Base-by-base conservation (phyloP, 2,329 filamentous ascomycete species). In the Dactylellina parvicollis region DNA sequence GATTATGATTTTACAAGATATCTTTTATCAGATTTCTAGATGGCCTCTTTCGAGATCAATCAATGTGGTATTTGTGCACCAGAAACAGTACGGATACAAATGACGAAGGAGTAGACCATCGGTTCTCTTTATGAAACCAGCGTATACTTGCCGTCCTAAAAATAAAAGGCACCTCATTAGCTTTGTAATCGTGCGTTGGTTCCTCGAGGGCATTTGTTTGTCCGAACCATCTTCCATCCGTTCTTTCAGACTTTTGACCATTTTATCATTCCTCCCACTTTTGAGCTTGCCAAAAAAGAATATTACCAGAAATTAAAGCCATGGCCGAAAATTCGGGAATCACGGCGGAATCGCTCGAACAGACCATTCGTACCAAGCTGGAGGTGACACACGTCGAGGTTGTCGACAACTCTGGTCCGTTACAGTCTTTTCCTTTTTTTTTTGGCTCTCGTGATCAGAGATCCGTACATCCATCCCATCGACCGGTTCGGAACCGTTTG, bases 271-370 rank as follows among this genome's bases (percentile, higher is more conserved):
- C 30, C 30, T 34, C 5, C 30, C 30, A 7, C 5, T 7, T 7
- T 7, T 7, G 7, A 34, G 14, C 30, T 34, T 14, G 7, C 7
- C 5, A 14, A 34, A 34, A 34, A 7, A 34, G 14, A 34, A 34
- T 7, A 7, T 14, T 20, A 46, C 10, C n/a, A 46, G 20, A 46
- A 20, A n/a, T n/a, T 46, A 46, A 20, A 22, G 38, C 14, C 36
- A 73, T 73, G 69, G 69, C 69, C n/a, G 69, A 73, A 55, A 50
- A 60, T 26, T 66, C 69, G 5, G 69, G 69, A 56, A 61, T 73
- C 28, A 73, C 69, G 16, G 60, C 54, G 16, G 69, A 73, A 49
- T 34, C 38, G 26, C 69, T 73, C 12, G 69, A 73, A 54, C 34
- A 61, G 30, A 61, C 47, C 20, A 73, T 73, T 8, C 60, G 60